Conservation (phyloP, 2,329 filamentous ascomycete species). For the Lachnellula occidentalis region DNA sequence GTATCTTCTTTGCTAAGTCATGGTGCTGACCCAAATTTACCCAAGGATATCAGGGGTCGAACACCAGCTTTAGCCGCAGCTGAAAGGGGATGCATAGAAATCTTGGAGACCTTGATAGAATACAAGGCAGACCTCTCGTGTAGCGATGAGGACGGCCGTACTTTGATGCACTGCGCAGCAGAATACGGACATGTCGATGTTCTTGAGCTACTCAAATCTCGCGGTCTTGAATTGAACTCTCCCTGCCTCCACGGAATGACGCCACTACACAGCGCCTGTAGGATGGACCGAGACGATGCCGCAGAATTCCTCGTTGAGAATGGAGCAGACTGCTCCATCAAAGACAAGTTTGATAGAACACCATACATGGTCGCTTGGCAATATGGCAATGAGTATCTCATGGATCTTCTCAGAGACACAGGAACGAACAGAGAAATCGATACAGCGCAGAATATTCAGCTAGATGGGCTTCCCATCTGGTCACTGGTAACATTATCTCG, state of each 20-base stretch:
- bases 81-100: slow-evolving; percentile 4
- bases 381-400: slow-evolving; percentile 10
- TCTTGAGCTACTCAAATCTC: slow-evolving; percentile 3
- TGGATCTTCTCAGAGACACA: slow-evolving; percentile 2
- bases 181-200: slow-evolving; percentile 2
- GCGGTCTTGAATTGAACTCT: background rate
- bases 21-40: slow-evolving; percentile 6
- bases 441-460: background rate
- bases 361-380: slow-evolving; percentile 13
- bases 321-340: slow-evolving; percentile 4
- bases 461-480: slow-evolving; percentile 12
- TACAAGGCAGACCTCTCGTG: slow-evolving; percentile 2
- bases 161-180: slow-evolving; percentile 10
- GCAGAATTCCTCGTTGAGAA: slow-evolving; percentile 3
- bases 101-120: slow-evolving; percentile 1
- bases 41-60: slow-evolving; percentile 3
- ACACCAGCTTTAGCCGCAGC: slow-evolving; percentile 8
- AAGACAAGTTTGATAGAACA: slow-evolving; percentile 8
- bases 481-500: slow-evolving; percentile 3
- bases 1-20: slow-evolving; percentile 1
- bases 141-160: slow-evolving; percentile 11
- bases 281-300: background rate
- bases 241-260: slow-evolving; percentile 14
- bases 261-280: slow-evolving; percentile 14
- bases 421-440: background rate